Evolutionary conservation across 73 alveolate species (phyloP).

Genomic region (Paramecium pentaurelia): DNA sequence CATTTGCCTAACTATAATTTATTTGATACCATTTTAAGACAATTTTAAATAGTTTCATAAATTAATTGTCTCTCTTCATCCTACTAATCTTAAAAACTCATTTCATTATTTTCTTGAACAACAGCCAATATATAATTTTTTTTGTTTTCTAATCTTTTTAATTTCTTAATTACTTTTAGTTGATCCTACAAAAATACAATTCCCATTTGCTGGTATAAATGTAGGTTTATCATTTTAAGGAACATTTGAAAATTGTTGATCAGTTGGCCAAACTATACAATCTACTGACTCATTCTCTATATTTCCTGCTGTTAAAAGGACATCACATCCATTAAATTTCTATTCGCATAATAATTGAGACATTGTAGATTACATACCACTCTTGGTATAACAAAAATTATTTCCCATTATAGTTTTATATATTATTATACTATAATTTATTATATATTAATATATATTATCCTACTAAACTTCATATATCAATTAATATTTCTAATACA

Average conservation of each 20-base stretch:
- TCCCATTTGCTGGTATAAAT: slow-evolving; percentile 7
- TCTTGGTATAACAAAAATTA: neutral
- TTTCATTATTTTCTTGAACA: neutral
- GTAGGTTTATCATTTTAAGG: neutral
- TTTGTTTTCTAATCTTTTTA: neutral
- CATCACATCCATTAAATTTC: neutral
- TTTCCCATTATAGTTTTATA: slow-evolving; percentile 21
- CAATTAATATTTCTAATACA: too few relatives aligned
- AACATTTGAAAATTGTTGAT: neutral
- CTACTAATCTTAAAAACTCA: neutral
- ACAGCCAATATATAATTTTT: slow-evolving; percentile 4
- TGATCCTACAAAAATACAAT: neutral
- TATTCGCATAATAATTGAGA: neutral
- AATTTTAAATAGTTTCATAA: neutral
- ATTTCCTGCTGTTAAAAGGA: neutral
- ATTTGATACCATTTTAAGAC: neutral
- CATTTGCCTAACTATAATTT: neutral
- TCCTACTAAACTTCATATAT: neutral
- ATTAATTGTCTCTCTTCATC: neutral
- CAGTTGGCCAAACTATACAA: neutral
- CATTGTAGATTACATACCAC: neutral
- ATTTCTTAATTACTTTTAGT: neutral
- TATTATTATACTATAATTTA: neutral
- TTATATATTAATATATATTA: neutral
- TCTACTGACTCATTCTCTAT: slow-evolving; percentile 7